Conservation (phyloP, 805 yeast species). For the Wickerhamiella occidentalis region DNA sequence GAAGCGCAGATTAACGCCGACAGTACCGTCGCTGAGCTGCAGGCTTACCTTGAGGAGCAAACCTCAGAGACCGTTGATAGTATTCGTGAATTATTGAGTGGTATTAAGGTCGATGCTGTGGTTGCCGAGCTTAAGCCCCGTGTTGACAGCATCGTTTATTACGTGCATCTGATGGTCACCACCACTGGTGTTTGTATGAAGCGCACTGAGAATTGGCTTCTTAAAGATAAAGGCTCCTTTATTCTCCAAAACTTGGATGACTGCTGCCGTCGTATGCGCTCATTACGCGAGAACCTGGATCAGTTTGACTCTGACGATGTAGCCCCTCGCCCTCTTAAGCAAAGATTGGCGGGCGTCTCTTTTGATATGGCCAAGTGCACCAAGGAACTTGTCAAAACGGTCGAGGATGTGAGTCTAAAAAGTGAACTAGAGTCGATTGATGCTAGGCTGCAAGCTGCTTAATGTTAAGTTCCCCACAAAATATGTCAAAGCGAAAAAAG, state of each 20-base stretch:
- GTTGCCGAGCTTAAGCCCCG: slow-evolving; percentile 61
- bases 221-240: slow-evolving; percentile 85
- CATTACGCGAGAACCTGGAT: slow-evolving; percentile 40
- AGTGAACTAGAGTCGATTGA: slow-evolving; percentile 77
- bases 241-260: slow-evolving; percentile 78
- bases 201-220: slow-evolving; percentile 71
- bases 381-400: slow-evolving; percentile 88
- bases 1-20: slow-evolving; percentile 30
- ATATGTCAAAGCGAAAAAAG: background rate
- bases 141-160: slow-evolving; percentile 62
- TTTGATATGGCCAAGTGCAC: slow-evolving; percentile 95
- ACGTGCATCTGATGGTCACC: slow-evolving; percentile 76
- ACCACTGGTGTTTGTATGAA: slow-evolving; percentile 82
- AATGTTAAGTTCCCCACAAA: too few relatives aligned
- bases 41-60: slow-evolving; percentile 81
- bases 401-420: slow-evolving; percentile 82
- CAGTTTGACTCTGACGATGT: slow-evolving; percentile 32
- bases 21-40: slow-evolving; percentile 70
- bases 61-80: slow-evolving; percentile 85
- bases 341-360: slow-evolving; percentile 88
- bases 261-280: slow-evolving; percentile 72
- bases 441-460: slow-evolving; percentile 20
- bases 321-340: slow-evolving; percentile 67
- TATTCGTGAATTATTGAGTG: slow-evolving; percentile 62
- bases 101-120: slow-evolving; percentile 43